Evolutionary conservation across 106 monocot species (phyloP), one percentile per base, ranked within the genome.

Genomic region (Agapanthus africanus): DNA sequence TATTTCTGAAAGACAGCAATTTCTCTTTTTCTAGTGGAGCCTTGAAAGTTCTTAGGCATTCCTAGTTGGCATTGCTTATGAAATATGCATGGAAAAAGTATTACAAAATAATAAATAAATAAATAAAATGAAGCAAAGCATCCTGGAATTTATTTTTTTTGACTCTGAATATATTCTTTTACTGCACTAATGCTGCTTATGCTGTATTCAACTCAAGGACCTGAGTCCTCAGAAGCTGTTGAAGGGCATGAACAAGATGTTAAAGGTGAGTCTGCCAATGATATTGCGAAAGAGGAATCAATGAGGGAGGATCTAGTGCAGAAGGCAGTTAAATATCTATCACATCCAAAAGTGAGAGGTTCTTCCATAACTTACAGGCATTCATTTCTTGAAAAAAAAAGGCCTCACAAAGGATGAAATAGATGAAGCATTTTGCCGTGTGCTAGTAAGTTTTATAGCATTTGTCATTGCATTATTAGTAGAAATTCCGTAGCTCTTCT

Each of bases 381-480:
- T 40, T 87, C 99, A 70, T 99, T 99, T 72, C 82, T 99, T 19
- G 99, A 99, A 71, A 87, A 81, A n/a, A 77, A 99, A 99, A 79
- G 93, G 90, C 41, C 83, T 99, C 7, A 87, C 99, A 23, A 90
- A 79, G 69, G 93, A 93, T 68, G 99, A 99, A 83, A 93, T 99
- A 62, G 93, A 99, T 81, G 99, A 99, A 81, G 99, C 99, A 60
- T 99, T 99, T 50, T 93, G 81, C 33, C 93, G 92, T 77, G 93
- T 99, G 9, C 93, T 93, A 74, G 99, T 99, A 85, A 82, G 85
- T 59, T 38, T 37, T n/a, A 8, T 30, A 65, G 21, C 18, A 14
- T 46, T 34, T 67, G 11, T 39, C 11, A 15, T 47, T 4, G 46
- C 46, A 47, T 47, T 47, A 0, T 19, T 47, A 19, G 13, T 47